Conservation (phyloP, 805 yeast genomes). For the Metschnikowia borealis region DNA sequence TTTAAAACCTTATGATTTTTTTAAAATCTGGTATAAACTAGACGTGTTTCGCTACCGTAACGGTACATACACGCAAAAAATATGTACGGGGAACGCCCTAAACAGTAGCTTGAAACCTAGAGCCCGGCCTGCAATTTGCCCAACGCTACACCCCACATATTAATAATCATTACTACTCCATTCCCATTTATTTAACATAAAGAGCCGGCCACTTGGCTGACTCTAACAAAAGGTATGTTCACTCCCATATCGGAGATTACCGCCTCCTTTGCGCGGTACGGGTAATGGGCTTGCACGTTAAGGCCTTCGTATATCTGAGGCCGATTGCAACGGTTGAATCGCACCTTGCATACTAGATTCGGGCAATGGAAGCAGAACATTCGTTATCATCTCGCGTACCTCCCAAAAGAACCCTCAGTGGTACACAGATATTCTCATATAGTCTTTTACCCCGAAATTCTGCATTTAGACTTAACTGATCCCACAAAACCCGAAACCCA, state of each 20-base stretch:
- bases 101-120: not conserved
- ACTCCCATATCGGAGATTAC: not conserved
- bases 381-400: not conserved
- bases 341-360: not conserved
- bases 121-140: not conserved
- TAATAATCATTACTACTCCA: too few relatives aligned
- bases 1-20: not conserved
- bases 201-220: not conserved
- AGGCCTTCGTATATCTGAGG: not conserved
- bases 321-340: not conserved
- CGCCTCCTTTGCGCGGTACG: not conserved
- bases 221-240: not conserved
- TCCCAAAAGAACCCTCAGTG: not conserved
- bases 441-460: not conserved
- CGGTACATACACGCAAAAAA: not conserved
- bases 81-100: not conserved
- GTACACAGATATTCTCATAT: not conserved
- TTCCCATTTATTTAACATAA: not conserved
- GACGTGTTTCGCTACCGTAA: not conserved
- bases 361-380: not conserved
- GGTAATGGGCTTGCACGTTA: not conserved
- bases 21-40: not conserved
- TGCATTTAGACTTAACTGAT: not conserved
- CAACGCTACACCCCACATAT: too few relatives aligned
- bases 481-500: conserved; percentile 34